Percentiles rank a stretch among this genome's conserved stretches.
Evolutionary conservation across 768 basidiomycete genomes (phyloP).

Genomic region (Epithele typhae): DNA sequence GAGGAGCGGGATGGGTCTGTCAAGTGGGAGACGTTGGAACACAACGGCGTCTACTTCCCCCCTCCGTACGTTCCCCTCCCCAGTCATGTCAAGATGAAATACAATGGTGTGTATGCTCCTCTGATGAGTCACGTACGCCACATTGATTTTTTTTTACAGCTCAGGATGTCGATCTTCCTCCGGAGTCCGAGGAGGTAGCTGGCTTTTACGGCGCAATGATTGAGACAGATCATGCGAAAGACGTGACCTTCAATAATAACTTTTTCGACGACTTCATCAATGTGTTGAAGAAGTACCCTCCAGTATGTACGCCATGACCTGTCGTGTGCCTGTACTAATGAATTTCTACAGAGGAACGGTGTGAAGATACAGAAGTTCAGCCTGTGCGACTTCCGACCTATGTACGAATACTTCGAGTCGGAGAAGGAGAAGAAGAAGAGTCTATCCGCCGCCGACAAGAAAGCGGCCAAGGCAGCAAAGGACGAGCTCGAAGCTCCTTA

Average conservation of each 20-base stretch:
- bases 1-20: constrained; percentile 68
- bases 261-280: constrained; percentile 90
- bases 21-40: constrained; percentile 96
- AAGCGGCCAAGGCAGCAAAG: constrained; percentile 79
- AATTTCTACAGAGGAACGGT: constrained; percentile 51
- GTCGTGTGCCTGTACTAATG: not conserved
- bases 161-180: constrained; percentile 70
- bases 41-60: constrained; percentile 93
- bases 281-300: constrained; percentile 75
- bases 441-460: constrained; percentile 83
- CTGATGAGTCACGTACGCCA: not conserved
- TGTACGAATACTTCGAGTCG: constrained; percentile 88
- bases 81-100: constrained; percentile 84
- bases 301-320: constrained; percentile 47
- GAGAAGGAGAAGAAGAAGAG: constrained; percentile 94
- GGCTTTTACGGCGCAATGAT: constrained; percentile 93
- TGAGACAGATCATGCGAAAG: constrained; percentile 89
- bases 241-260: constrained; percentile 86
- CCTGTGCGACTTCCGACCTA: constrained; percentile 89
- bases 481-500: constrained; percentile 85
- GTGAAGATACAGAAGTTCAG: constrained; percentile 72
- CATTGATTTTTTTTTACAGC: constrained; percentile 41
- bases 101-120: constrained; percentile 63
- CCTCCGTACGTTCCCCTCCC: constrained; percentile 90
- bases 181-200: constrained; percentile 92